A percentile compares a stretch with the other conserved stretches of the same genome.
These are phyloP conservation scores for Trichoderma arundinaceum DNA, from an alignment of 2,329 filamentous ascomycete genomes.

Conservation along the genomic window DNA sequence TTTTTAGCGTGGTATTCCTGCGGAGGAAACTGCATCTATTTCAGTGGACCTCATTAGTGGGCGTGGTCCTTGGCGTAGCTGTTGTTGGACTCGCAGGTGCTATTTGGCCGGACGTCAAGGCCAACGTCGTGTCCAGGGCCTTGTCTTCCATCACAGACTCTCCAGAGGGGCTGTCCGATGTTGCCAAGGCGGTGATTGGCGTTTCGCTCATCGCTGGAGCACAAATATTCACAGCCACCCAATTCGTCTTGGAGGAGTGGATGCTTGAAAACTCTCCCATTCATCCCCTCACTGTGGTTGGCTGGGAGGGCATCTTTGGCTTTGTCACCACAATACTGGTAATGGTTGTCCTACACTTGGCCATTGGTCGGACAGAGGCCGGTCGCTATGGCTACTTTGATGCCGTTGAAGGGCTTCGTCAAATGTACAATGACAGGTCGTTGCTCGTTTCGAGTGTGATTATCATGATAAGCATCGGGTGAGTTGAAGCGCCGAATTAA, in stretches of 20 bases:
- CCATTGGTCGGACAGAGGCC: conserved; percentile 74
- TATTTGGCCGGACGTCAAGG: conserved; percentile 72
- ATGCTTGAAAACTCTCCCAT: conserved; percentile 71
- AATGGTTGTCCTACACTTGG: conserved; percentile 80
- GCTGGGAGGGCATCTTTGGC: conserved; percentile 95
- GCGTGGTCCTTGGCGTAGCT: conserved; percentile 87
- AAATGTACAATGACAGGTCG: conserved; percentile 73
- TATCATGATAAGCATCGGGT: conserved; percentile 99
- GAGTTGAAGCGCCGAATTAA: conserved; percentile 37
- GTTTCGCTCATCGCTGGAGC: conserved; percentile 90
- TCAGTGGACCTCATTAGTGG: conserved; percentile 87
- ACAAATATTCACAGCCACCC: conserved; percentile 94
- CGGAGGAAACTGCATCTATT: conserved; percentile 79
- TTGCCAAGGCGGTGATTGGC: conserved; percentile 71
- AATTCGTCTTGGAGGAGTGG: conserved; percentile 95
- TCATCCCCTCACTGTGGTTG: conserved; percentile 88
- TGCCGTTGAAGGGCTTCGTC: conserved; percentile 79
- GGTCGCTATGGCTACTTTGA: conserved; percentile 89
- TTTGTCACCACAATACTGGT: conserved; percentile 77
- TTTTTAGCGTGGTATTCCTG: conserved; percentile 93
- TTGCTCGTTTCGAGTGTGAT: conserved; percentile 80
- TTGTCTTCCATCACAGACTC: conserved; percentile 48
- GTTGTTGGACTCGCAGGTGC: conserved; percentile 89
- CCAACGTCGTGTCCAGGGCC: conserved; percentile 43
- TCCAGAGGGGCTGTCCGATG: conserved; percentile 47